Evolutionary conservation across 192 early-diverging fungal species (phyloP).

Genomic region (Umbelopsis isabellina): DNA sequence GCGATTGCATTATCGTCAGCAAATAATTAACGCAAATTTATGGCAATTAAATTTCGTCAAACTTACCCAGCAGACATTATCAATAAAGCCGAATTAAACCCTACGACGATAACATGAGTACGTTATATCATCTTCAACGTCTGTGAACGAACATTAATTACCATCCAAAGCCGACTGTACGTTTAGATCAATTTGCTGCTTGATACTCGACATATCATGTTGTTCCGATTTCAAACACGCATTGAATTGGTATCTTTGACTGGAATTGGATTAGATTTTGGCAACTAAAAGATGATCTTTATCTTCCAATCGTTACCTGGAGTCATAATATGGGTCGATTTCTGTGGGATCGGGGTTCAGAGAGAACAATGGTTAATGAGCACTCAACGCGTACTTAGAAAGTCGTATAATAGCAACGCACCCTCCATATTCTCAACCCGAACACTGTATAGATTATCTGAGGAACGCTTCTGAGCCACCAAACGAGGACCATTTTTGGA

Average conservation of each 20-base stretch:
- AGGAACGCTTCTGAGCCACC: not conserved
- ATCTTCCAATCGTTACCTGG: not conserved
- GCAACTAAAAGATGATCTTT: not conserved
- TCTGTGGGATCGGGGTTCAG: not conserved
- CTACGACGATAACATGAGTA: not conserved
- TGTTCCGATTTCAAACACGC: constrained; percentile 1
- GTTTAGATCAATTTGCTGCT: not conserved
- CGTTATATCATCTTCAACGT: too few species aligned
- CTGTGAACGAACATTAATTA: not conserved
- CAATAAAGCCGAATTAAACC: constrained; percentile 1
- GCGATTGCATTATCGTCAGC: too few species aligned
- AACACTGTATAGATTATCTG: not conserved
- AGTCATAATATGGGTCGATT: constrained; percentile 8
- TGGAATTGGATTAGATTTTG: not conserved
- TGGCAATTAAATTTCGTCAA: too few species aligned
- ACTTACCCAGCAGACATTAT: too few species aligned
- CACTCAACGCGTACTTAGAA: not conserved
- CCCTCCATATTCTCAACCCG: constrained; percentile 11
- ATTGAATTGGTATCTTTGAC: constrained; percentile 2
- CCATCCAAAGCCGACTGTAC: constrained; percentile 15
- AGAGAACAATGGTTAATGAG: not conserved
- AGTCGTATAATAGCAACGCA: not conserved
- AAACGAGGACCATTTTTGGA: not conserved
- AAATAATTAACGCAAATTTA: too few species aligned
- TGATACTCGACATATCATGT: constrained; percentile 8